These are phyloP conservation scores for Podospora tetraspora DNA, from an alignment of 495 filamentous ascomycete species.

Conservation along the genomic window DNA sequence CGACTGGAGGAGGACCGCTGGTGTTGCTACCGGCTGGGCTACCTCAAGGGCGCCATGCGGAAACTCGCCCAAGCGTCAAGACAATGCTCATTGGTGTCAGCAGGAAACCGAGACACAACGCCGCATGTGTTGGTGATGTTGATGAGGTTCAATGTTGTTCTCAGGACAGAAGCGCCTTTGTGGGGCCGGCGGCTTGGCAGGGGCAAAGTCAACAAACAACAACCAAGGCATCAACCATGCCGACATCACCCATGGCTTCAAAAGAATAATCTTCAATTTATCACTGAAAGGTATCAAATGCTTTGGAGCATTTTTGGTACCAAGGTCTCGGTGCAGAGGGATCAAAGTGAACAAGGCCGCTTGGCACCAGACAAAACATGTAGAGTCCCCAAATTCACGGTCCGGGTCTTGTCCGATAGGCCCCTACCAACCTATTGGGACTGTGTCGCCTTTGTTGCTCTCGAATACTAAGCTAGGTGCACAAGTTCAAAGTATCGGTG, in stretches of 20 bases:
- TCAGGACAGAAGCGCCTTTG: not conserved
- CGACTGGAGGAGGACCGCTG: not conserved
- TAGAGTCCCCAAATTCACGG: not conserved
- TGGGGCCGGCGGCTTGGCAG: not conserved
- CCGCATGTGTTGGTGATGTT: not conserved
- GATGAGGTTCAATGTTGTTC: not conserved
- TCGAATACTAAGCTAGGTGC: not conserved
- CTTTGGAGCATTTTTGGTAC: not conserved
- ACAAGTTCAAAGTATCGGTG: too few relatives aligned
- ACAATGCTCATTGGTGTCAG: not conserved
- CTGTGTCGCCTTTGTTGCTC: not conserved
- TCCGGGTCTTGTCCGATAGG: not conserved
- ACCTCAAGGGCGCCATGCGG: too few relatives aligned
- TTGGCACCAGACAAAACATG: not conserved
- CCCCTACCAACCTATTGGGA: too few relatives aligned
- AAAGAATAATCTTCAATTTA: not conserved
- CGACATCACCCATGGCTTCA: not conserved
- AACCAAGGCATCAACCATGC: not conserved
- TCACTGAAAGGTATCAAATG: not conserved
- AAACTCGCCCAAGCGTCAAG: not conserved
- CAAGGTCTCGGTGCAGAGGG: not conserved
- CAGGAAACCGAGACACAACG: not conserved
- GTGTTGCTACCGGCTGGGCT: not conserved
- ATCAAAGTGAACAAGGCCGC: not conserved
- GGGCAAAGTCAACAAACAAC: not conserved